These are phyloP conservation scores for Graphilbum sp. DNA, from an alignment of 2,329 filamentous ascomycete genomes.

Conservation along the genomic window DNA sequence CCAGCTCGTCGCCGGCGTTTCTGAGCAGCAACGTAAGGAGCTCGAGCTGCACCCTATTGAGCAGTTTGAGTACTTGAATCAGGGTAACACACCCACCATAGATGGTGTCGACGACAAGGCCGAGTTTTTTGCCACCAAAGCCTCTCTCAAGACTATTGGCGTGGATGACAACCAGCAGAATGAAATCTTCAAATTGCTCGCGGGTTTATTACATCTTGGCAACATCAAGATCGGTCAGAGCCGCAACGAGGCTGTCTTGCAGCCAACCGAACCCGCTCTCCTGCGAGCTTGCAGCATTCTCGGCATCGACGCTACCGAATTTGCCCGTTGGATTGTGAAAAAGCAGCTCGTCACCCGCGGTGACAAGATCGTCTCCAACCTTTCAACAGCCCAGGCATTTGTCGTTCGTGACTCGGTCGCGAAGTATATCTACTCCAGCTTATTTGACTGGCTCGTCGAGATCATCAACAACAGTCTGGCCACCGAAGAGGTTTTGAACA, in stretches of 20 bases:
- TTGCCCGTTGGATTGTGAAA: constrained; percentile 97
- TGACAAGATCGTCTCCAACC: constrained; percentile 92
- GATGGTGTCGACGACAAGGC: constrained; percentile 92
- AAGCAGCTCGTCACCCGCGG: constrained; percentile 93
- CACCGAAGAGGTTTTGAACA: constrained; percentile 67
- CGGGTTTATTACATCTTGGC: constrained; percentile 81
- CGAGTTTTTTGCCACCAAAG: constrained; percentile 78
- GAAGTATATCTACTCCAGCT: constrained; percentile 95
- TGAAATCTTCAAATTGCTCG: constrained; percentile 79
- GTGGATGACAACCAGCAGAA: constrained; percentile 57
- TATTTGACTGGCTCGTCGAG: constrained; percentile 99
- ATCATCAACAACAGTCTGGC: constrained; percentile 85
- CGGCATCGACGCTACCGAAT: constrained; percentile 71
- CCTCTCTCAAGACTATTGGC: constrained; percentile 76
- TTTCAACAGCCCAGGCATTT: constrained; percentile 82
- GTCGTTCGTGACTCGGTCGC: constrained; percentile 95
- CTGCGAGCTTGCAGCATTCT: constrained; percentile 69
- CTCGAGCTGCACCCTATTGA: constrained; percentile 68
- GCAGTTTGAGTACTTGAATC: constrained; percentile 91
- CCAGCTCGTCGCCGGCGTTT: constrained; percentile 84
- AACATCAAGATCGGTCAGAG: constrained; percentile 93
- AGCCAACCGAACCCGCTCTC: constrained; percentile 65
- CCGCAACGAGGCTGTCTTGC: constrained; percentile 70
- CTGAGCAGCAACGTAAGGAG: constrained; percentile 65
- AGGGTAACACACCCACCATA: constrained; percentile 79